Percentiles rank a stretch among this genome's conserved stretches.
Conservation (phyloP, 176 grass and related monocot species). For the Miscanthus lutarioriparius region DNA sequence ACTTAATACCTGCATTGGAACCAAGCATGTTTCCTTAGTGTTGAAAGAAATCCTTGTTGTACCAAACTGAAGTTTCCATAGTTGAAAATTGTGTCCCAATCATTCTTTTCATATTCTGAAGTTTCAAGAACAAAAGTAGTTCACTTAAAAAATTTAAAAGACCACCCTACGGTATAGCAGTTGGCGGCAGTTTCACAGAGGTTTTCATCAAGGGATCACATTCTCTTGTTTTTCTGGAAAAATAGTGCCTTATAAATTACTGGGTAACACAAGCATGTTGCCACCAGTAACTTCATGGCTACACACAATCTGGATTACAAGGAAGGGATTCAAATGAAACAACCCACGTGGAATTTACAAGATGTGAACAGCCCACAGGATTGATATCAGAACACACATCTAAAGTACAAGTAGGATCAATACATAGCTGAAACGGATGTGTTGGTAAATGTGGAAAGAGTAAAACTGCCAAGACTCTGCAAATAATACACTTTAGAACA, state of each 20-base stretch:
- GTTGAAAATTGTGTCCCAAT: not conserved
- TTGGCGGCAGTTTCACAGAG: not conserved
- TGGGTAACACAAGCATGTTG: not conserved
- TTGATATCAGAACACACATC: not conserved
- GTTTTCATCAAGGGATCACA: not conserved
- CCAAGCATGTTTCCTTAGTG: not conserved
- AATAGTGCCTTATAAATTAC: not conserved
- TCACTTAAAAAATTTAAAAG: not conserved
- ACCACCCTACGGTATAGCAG: not conserved
- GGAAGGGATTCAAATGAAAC: not conserved
- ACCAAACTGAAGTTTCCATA: not conserved
- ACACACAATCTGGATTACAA: not conserved
- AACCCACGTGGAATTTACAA: not conserved
- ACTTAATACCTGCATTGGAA: not conserved
- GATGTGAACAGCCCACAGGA: not conserved
- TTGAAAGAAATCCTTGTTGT: not conserved
- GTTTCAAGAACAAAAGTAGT: not conserved
- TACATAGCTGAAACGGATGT: too few relatives aligned
- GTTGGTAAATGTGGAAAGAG: too few relatives aligned
- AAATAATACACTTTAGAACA: not conserved
- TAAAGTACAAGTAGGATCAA: not conserved
- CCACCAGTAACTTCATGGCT: too few relatives aligned
- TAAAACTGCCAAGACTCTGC: not conserved
- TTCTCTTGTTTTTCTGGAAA: not conserved
- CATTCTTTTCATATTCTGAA: not conserved